These are phyloP conservation scores for Cryptosporidium xiaoi DNA, from an alignment of 169 alveolate species.

Conservation along the genomic window DNA sequence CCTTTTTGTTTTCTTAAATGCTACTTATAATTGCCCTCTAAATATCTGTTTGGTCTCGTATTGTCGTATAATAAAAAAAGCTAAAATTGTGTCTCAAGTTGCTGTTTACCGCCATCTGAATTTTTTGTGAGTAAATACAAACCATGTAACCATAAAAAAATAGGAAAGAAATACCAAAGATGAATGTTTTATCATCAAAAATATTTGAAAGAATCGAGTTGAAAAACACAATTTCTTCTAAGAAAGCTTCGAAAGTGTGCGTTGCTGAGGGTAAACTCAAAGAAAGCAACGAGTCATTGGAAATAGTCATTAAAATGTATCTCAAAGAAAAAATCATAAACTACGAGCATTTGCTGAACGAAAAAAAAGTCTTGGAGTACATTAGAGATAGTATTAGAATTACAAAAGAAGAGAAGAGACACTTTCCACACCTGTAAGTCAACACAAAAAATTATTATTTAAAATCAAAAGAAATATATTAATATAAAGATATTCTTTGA, in stretches of 20 bases:
- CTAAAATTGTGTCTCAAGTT: no score
- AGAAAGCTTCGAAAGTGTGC: constrained; percentile 28
- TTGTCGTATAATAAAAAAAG: no score
- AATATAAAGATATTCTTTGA: no score
- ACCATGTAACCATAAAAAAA: no score
- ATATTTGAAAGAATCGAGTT: constrained; percentile 4
- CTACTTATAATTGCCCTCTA: no score
- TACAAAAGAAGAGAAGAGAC: neutral
- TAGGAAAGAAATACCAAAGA: neutral
- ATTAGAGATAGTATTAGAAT: constrained; percentile 15
- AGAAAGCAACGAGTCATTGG: neutral
- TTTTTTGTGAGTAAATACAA: no score
- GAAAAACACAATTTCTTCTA: neutral
- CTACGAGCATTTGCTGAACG: constrained; percentile 38
- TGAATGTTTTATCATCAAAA: constrained; percentile 40
- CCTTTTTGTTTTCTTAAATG: no score
- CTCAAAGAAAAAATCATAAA: constrained; percentile 32
- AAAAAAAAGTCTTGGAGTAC: constrained; percentile 29
- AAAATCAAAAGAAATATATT: no score
- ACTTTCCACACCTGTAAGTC: constrained; percentile 49
- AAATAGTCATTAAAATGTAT: constrained; percentile 47
- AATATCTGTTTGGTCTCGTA: no score
- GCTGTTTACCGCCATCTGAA: no score
- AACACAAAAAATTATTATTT: neutral
- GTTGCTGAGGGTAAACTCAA: constrained; percentile 12